Evolutionary conservation across 495 filamentous ascomycete species (phyloP), one percentile per base, ranked within the genome.

Genomic region (Penicilliopsis zonata): DNA sequence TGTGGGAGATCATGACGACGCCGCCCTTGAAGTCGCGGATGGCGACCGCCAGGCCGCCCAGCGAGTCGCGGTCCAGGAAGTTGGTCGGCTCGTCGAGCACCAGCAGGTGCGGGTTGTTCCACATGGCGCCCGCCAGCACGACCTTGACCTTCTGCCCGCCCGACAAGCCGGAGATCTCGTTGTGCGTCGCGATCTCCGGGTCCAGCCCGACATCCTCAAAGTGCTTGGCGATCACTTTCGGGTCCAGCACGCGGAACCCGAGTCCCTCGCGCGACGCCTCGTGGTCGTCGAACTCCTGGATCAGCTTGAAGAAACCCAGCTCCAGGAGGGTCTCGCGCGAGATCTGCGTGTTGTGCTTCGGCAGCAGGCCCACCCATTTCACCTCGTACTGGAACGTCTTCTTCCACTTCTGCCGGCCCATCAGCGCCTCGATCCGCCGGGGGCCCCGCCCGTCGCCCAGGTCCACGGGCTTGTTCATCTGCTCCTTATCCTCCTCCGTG

Each of bases 121-220:
- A 94, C 86, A 94, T 90, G 39, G 84, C 84, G 43, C 82, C 86
- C n/a, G 90, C 88, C 28, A 98, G 74, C 29, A 98, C 90, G 27
- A 98, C 90, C 71, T 98, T 98, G 60, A 98, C 90, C 61, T 98
- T 98, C 53, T 98, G 90, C n/a, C 90, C 90, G 60, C 90, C 90
- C 4, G 87, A 95, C 3, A 98, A 68, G 50, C 90, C 92, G 28
- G 86, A 87, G 49, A 98, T 98, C 57, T 94, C 76, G 55, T 94
- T 98, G 72, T 98, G 92, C 59, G 92, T 92, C 38, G 90, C 90
- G 49, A 98, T 94, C 45, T 98, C 90, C 2, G 90, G 87, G 52
- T 95, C 90, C 26, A 98, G 70, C 19, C 90, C 90, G 23, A 96
- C 69, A 39, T 98, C 92, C 51, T 95, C 87, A 44, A 98, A 98